Evolutionary conservation across 257 asterid genomes (phyloP).

Genomic region (Lantana camara): DNA sequence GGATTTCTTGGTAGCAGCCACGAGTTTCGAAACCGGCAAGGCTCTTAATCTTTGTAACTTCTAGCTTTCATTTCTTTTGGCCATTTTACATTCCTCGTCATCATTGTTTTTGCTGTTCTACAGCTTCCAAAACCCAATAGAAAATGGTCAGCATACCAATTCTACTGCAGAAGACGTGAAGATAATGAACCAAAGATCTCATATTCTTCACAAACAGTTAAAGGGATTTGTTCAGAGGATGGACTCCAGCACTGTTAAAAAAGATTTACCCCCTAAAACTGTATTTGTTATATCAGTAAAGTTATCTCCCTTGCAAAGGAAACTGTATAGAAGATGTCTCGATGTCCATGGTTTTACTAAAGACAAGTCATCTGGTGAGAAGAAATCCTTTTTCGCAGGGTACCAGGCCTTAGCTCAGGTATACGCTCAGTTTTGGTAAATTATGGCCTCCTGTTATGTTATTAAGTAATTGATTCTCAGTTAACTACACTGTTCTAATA

Average conservation of each 20-base stretch:
- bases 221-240: slow-evolving; percentile 98
- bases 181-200: slow-evolving; percentile 98
- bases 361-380: slow-evolving; percentile 80
- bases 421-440: slow-evolving; percentile 23
- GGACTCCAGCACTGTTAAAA: slow-evolving; percentile 94
- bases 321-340: slow-evolving; percentile 81
- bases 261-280: slow-evolving; percentile 92
- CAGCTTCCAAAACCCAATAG: slow-evolving; percentile 97
- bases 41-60: slow-evolving; percentile 22
- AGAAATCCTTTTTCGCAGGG: slow-evolving; percentile 85
- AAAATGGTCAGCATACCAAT: slow-evolving; percentile 93
- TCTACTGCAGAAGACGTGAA: slow-evolving; percentile 92
- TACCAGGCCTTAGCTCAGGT: slow-evolving; percentile 99
- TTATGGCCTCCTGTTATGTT: background rate
- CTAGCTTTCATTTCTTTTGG: slow-evolving; percentile 13
- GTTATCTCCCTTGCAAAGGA: slow-evolving; percentile 86
- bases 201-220: slow-evolving; percentile 84
- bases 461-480: no score
- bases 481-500: no score
- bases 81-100: slow-evolving; percentile 23
- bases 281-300: slow-evolving; percentile 89
- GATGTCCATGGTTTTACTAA: slow-evolving; percentile 94
- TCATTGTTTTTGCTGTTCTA: slow-evolving; percentile 33
- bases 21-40: slow-evolving; percentile 92
- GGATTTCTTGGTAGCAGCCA: slow-evolving; percentile 99